Base-by-base conservation (phyloP, 2,329 filamentous ascomycete species). In the Venturiaceae sp. region DNA sequence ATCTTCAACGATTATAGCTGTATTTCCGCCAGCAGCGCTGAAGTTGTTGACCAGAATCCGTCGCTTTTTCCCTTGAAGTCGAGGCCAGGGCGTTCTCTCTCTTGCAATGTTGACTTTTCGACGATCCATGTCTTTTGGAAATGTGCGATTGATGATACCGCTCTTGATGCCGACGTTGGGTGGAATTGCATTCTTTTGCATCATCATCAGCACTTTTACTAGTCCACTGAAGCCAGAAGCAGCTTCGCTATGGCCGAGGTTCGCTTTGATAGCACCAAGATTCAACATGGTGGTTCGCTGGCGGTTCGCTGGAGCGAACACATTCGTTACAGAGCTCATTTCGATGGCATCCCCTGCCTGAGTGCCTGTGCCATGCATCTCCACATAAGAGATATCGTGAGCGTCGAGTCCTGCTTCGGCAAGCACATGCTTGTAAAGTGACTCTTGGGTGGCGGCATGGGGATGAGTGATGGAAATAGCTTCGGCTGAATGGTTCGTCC, bases 1-100 rank as follows among this genome's bases (percentile, higher is more conserved):
- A 55, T 66, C 66, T 57, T 65, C 62, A 16, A 72, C 23, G 2
- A 70, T 34, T 14, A 72, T 50, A 1, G 65, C 58, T 1, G 70
- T 69, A 57, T 74, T 74, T 3, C 71, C 70, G 14, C 72, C 72
- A 8, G 69, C 66, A 2, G 72, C 72, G 36, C 66, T 62, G 60
- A 73, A 74, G 59, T 71, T 73, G 62, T 73, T 74, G 30, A 74
- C n/a, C 6, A 68, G 16, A 5, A 63, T 62, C 11, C 54, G 47
- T 13, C 63, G 58, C 13, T 16, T 47, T 7, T 44, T 58, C 28
- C 32, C 30, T 11, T 23, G 36, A 9, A 52, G 37, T 28, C 47
- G 56, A 28, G 55, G n/a, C 58, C 61, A 63, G 11, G 54, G 54
- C 7, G 33, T 55, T 37, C 37, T 54, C 13, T 36, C 23, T 9